These are phyloP conservation scores for Gastrolobium bilobum DNA, from an alignment of 306 rosid species.

Conservation along the genomic window DNA sequence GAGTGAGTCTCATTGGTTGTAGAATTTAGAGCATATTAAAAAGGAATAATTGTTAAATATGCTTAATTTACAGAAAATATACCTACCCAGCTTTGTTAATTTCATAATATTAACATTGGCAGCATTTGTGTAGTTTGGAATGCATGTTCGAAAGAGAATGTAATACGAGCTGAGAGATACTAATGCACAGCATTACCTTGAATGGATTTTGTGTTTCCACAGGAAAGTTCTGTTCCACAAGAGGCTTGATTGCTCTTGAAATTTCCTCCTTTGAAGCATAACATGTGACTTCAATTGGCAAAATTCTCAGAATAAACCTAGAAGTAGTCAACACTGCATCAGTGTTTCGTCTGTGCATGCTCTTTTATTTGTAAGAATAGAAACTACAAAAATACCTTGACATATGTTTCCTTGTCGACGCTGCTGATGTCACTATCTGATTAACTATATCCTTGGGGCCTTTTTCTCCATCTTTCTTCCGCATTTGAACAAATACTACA, in stretches of 20 bases:
- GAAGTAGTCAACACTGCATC: conserved; percentile 39
- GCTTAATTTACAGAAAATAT: neutral
- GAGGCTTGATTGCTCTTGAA: conserved; percentile 78
- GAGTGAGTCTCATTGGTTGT: neutral
- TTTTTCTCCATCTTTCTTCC: conserved; percentile 73
- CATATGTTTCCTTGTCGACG: conserved; percentile 86
- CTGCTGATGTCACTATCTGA: conserved; percentile 79
- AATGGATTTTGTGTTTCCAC: conserved; percentile 69
- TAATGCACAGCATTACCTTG: conserved; percentile 62
- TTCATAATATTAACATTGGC: neutral
- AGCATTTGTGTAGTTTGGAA: conserved; percentile 21
- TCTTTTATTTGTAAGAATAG: conserved; percentile 23
- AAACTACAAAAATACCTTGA: conserved; percentile 70
- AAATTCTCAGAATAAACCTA: conserved; percentile 92
- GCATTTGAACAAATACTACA: conserved; percentile 90
- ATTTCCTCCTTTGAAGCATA: conserved; percentile 98
- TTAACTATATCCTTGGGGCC: conserved; percentile 82
- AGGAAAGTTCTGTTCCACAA: conserved; percentile 81
- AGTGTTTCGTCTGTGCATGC: conserved; percentile 31
- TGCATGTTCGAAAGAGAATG: conserved; percentile 23
- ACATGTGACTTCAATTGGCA: conserved; percentile 91
- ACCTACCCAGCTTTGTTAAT: neutral
- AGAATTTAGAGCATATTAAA: conserved; percentile 9
- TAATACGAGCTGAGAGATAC: conserved; percentile 1
- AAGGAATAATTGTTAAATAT: conserved; percentile 14